Percentiles rank a stretch among this genome's conserved stretches.
Conservation (phyloP, 805 yeast genomes). For the Ogataea zsoltii region DNA sequence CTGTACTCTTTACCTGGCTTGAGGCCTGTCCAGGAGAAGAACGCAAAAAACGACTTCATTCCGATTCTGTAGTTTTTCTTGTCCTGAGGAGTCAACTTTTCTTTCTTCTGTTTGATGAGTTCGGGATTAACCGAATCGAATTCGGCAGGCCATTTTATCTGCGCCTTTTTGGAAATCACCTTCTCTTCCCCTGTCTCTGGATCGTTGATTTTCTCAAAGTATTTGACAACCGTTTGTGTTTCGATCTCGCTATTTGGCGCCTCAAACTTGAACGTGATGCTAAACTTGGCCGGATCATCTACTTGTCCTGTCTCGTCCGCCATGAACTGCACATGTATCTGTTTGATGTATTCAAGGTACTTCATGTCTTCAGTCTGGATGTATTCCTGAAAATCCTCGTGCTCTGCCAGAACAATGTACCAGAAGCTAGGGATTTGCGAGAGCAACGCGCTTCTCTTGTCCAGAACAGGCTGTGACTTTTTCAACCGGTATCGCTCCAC, state of each 20-base stretch:
- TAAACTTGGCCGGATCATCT: conserved; percentile 49
- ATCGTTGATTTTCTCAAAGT: conserved; percentile 48
- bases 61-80: conserved; percentile 66
- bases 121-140: conserved; percentile 58
- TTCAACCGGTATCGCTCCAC: conserved; percentile 55
- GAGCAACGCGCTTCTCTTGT: conserved; percentile 54
- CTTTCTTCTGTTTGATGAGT: conserved; percentile 41
- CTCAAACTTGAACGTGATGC: conserved; percentile 60
- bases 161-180: conserved; percentile 54
- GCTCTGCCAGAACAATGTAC: conserved; percentile 82
- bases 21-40: conserved; percentile 82
- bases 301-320: conserved; percentile 27
- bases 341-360: conserved; percentile 64
- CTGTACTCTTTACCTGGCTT: conserved; percentile 78
- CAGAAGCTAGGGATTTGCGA: conserved; percentile 72
- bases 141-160: conserved; percentile 69
- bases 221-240: conserved; percentile 61
- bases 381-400: conserved; percentile 82
- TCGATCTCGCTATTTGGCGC: conserved; percentile 47
- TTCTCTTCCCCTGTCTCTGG: conserved; percentile 55
- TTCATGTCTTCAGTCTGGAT: conserved; percentile 75
- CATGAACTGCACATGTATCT: conserved; percentile 60
- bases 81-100: conserved; percentile 46
- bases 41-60: conserved; percentile 83
- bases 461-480: conserved; percentile 58